Percentiles rank a stretch among this genome's conserved stretches.
Evolutionary conservation across 805 yeast species (phyloP).

Genomic region (Ogataea trehalophila): DNA sequence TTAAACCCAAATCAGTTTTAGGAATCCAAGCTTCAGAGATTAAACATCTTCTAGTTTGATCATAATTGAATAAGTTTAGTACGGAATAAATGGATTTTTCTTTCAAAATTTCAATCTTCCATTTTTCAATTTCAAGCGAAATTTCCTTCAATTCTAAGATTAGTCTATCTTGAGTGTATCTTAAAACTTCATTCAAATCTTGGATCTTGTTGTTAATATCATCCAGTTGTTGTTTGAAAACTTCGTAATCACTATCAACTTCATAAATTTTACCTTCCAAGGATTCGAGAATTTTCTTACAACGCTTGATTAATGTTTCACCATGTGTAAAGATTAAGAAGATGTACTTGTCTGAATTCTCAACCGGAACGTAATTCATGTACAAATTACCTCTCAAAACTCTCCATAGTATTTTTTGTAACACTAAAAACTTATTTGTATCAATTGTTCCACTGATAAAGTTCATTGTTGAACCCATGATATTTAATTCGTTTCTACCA

Average conservation of each 20-base stretch:
- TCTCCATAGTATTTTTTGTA: slow-evolving; percentile 89
- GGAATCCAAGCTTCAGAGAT: slow-evolving; percentile 98
- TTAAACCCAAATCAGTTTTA: slow-evolving; percentile 59
- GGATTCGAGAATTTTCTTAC: slow-evolving; percentile 78
- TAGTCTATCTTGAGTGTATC: slow-evolving; percentile 62
- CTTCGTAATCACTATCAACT: slow-evolving; percentile 40
- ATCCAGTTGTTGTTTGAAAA: slow-evolving; percentile 42
- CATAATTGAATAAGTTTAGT: slow-evolving; percentile 75
- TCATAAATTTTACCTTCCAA: slow-evolving; percentile 74
- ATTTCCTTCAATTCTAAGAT: slow-evolving; percentile 74
- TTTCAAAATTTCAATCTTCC: slow-evolving; percentile 65
- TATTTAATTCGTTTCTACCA: slow-evolving; percentile 33
- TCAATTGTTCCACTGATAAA: slow-evolving; percentile 79
- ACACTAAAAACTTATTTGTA: slow-evolving; percentile 58
- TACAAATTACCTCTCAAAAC: slow-evolving; percentile 87
- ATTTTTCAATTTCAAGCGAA: slow-evolving; percentile 66
- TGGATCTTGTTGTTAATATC: slow-evolving; percentile 42
- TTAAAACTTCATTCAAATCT: slow-evolving; percentile 47
- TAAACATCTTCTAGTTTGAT: slow-evolving; percentile 76
- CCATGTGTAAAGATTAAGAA: slow-evolving; percentile 94
- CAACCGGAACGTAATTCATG: slow-evolving; percentile 70
- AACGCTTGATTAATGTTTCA: slow-evolving; percentile 57
- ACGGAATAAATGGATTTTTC: slow-evolving; percentile 82
- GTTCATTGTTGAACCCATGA: slow-evolving; percentile 33
- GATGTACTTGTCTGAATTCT: slow-evolving; percentile 70